Evolutionary conservation across 2,329 filamentous ascomycete genomes (phyloP).

Genomic region (Rhinocladiella similis): DNA sequence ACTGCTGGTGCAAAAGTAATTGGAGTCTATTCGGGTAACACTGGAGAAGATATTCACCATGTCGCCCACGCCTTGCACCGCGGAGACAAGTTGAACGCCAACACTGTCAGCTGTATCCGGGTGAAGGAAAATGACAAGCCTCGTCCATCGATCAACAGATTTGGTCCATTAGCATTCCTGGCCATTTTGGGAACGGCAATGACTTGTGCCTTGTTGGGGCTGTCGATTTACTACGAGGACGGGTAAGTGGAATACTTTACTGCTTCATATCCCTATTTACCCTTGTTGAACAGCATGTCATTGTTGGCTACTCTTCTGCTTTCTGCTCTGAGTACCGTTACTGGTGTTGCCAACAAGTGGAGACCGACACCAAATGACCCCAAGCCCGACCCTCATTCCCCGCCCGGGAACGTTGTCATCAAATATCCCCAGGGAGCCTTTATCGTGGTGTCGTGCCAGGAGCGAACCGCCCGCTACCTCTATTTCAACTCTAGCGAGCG

Average conservation of each 20-base stretch:
- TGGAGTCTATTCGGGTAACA: conserved; percentile 51
- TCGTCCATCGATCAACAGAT: conserved; percentile 44
- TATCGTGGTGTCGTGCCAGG: conserved; percentile 50
- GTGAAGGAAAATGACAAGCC: conserved; percentile 36
- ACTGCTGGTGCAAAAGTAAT: conserved; percentile 42
- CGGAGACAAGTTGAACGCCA: conserved; percentile 36
- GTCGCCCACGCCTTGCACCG: conserved; percentile 45
- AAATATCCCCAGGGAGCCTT: too few species aligned
- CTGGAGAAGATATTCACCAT: too few species aligned
- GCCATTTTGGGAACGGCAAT: conserved; percentile 47
- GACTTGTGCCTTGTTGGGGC: conserved; percentile 42
- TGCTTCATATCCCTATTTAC: not conserved
- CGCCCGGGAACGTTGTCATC: conserved; percentile 49
- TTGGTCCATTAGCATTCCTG: conserved; percentile 49
- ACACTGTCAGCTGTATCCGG: conserved; percentile 43
- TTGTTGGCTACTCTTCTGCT: conserved; percentile 49
- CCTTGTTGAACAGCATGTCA: conserved; percentile 43
- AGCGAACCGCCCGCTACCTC: conserved; percentile 51
- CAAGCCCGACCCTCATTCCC: conserved; percentile 34
- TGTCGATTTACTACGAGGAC: conserved; percentile 48
- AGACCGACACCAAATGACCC: conserved; percentile 43
- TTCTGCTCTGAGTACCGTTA: conserved; percentile 50
- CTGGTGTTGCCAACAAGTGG: conserved; percentile 54
- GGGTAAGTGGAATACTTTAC: conserved; percentile 27
- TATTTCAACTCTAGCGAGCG: conserved; percentile 52